Base-by-base conservation (phyloP, 129 eudicot species). In the Chrysanthemum makinoi region DNA sequence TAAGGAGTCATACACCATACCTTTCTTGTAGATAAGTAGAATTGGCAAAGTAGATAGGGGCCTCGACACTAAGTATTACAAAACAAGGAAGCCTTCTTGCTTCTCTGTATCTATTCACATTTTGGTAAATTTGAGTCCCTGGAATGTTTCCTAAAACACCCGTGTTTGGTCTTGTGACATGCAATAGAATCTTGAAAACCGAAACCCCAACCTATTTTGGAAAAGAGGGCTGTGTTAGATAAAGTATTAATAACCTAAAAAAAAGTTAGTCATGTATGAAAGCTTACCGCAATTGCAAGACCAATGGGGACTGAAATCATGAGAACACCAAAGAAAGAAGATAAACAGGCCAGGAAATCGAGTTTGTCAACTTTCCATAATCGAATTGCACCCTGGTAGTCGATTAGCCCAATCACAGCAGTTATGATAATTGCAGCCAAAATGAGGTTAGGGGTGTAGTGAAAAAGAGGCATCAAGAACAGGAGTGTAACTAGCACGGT, bases 1-100 rank as follows among this genome's bases (percentile, higher is more conserved):
- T 19, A 58, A 48, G 26, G 8, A 68, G 64, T 10, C 20, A 24
- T 19, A 44, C 15, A 35, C 33, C 65, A 24, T 44, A 89, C 98
- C 99, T 87, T 89, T 94, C 99, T 79, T 90, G 99, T 18, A 94
- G 68, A 64, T 90, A 94, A 22, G 90, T 89, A 1, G 97, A 78
- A 79, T 89, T 94, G 0, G 96, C 97, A 75, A 94, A 95, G 86
- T 90, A 95, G 78, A 95, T 76, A 13, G 99, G 99, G 64, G 99
- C 80, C 60, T 95, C 99, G 2, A 95, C 70, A 4, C 97, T 84
- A 18, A 95, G 85, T 51, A 95, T 80, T 20, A 90, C 91, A 72
- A 95, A 90, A 13, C 81, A 90, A 11, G 94, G 95, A 67, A 90
- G 78, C 69, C 99, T 88, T 33, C 49, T 70, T n/a, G 99, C 95